A percentile compares a stretch with the other conserved stretches of the same genome.
Conservation (phyloP, 345 rosid species). For the Clarkia xantiana region DNA sequence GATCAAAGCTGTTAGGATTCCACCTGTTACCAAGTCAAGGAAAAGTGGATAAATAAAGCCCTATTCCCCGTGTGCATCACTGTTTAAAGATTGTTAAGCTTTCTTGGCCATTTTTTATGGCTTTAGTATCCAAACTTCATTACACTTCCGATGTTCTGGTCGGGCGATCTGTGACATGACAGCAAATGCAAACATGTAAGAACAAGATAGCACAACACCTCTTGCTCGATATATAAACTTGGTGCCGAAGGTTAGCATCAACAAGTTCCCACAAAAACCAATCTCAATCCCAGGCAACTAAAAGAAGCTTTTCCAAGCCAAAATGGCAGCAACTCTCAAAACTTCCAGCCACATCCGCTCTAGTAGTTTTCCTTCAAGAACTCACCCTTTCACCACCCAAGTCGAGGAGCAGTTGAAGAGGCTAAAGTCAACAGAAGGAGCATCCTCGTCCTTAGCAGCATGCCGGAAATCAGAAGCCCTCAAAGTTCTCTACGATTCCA, state of each 20-base stretch:
- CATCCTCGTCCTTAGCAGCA: too few relatives aligned
- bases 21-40: too few relatives aligned
- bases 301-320: not conserved
- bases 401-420: slow-evolving; percentile 13
- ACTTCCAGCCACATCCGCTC: slow-evolving; percentile 15
- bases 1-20: too few relatives aligned
- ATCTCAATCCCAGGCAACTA: not conserved
- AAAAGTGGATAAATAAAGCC: too few relatives aligned
- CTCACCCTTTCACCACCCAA: slow-evolving; percentile 12
- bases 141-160: not conserved
- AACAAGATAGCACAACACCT: too few relatives aligned
- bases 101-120: not conserved
- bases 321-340: too few relatives aligned
- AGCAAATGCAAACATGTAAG: too few relatives aligned
- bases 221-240: not conserved
- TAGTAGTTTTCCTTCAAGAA: slow-evolving; percentile 16
- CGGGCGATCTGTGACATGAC: slow-evolving; percentile 5
- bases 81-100: too few relatives aligned
- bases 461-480: too few relatives aligned
- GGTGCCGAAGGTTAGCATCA: not conserved
- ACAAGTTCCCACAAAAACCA: not conserved
- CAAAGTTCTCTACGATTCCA: too few relatives aligned
- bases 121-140: not conserved
- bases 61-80: too few relatives aligned
- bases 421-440: too few relatives aligned